Evolutionary conservation across 2,329 filamentous ascomycete species (phyloP), one percentile per base, ranked within the genome.

Genomic region (Rhynchosporium graminicola): DNA sequence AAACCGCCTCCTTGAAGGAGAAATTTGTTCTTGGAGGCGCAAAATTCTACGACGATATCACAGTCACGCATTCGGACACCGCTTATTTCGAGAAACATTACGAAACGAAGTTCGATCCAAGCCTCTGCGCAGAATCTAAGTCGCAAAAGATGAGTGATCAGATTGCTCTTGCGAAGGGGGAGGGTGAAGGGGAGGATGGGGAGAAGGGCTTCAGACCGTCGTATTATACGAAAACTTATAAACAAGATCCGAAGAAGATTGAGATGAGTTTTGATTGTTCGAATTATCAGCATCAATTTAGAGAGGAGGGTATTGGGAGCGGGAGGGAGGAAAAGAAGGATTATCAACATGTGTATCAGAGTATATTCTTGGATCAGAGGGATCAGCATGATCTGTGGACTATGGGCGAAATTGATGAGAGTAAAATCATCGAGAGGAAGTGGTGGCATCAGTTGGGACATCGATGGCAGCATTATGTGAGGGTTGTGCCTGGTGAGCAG

Each of bases 211-310:
- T 85, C 77, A 78, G 80, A 56, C 85, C 85, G 57, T 88, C 88
- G 85, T 88, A 88, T 76, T 82, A 83, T 70, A 88, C 85, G 67
- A 83, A 86, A 60, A 82, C 80, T 58, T 88, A 88, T 71, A 74
- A 78, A 0, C 63, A 80, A 13, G 81, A 87, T 67, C 78, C 79
- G 0, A 81, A 77, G 2, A 83, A 85, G 69, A 82, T 88, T 7
- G 85, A 88, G 72, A 88, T 88, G 86, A 87, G 83, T 61, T 92
- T 91, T 75, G 87, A 92, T 74, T 89, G 87, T 76, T 88, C 86
- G 43, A 89, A 90, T 72, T 91, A 91, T 75, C 88, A 92, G 72
- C 81, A 86, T 50, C 88, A 91, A 71, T 88, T 92, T 65, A 84
- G 85, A 1, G 65, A 59, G 46, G 64, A 65, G 15, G 65, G 71